These are phyloP conservation scores for Trametes cingulata DNA, from an alignment of 768 basidiomycete species.

Conservation along the genomic window DNA sequence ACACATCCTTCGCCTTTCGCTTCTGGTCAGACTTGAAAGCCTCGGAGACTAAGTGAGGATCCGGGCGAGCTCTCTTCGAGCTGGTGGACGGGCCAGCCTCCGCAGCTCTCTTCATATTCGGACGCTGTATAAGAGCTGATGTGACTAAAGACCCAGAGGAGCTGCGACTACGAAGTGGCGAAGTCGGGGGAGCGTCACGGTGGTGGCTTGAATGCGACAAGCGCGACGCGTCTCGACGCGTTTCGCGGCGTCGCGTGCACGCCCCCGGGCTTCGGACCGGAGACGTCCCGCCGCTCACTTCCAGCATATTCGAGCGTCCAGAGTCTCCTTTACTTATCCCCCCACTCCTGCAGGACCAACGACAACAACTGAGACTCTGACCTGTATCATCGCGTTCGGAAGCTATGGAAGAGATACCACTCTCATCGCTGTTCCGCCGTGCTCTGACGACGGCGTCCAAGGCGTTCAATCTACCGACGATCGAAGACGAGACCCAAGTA, in stretches of 20 bases:
- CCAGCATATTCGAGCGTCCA: slow-evolving; percentile 5
- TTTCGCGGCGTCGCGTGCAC: slow-evolving; percentile 6
- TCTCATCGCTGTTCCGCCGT: slow-evolving; percentile 41
- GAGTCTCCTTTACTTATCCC: neutral
- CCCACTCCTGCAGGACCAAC: too few species aligned
- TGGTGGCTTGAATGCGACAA: neutral
- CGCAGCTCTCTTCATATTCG: slow-evolving; percentile 4
- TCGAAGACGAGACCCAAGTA: slow-evolving; percentile 49
- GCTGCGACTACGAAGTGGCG: neutral
- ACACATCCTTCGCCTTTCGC: slow-evolving; percentile 33
- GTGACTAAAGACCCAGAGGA: neutral
- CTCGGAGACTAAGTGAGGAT: neutral
- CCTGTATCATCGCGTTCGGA: neutral
- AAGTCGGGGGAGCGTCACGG: neutral
- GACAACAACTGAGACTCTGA: neutral
- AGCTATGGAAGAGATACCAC: slow-evolving; percentile 32
- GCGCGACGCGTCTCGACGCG: slow-evolving; percentile 14
- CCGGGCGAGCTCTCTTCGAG: slow-evolving; percentile 1
- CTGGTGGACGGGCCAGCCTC: neutral
- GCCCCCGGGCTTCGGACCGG: slow-evolving; percentile 1
- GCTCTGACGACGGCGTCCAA: slow-evolving; percentile 41
- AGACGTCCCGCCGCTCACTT: neutral
- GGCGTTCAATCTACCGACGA: slow-evolving; percentile 42
- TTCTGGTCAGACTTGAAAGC: slow-evolving; percentile 7
- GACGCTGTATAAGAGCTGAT: too few species aligned